These are phyloP conservation scores for Arxiozyma bovina DNA, from an alignment of 1,139 yeast species.

Conservation along the genomic window DNA sequence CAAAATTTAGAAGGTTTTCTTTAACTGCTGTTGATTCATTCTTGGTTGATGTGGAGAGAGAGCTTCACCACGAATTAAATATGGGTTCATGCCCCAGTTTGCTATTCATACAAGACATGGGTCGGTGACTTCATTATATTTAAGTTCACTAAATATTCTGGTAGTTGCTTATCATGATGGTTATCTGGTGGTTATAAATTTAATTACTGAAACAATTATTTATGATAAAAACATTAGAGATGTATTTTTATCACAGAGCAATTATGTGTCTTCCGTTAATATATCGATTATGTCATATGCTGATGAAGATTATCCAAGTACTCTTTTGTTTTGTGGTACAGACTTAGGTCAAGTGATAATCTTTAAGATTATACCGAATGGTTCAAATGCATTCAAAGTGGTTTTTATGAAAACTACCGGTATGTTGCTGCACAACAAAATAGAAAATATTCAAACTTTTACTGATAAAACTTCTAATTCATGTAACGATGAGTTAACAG, in stretches of 20 bases:
- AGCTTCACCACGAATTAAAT: conserved; percentile 38
- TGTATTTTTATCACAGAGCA: conserved; percentile 17
- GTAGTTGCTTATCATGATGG: conserved; percentile 78
- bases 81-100: conserved; percentile 65
- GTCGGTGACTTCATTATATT: conserved; percentile 48
- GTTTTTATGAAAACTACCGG: conserved; percentile 44
- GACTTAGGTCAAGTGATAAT: conserved; percentile 65
- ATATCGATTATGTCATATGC: conserved; percentile 60
- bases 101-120: conserved; percentile 41
- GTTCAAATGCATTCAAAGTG: conserved; percentile 59
- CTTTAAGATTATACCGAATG: conserved; percentile 59
- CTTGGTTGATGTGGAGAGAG: conserved; percentile 33
- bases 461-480: conserved; percentile 35
- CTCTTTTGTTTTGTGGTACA: conserved; percentile 70
- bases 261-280: conserved; percentile 52
- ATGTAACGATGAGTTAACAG: not conserved
- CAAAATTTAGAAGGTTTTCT: conserved; percentile 29
- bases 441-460: conserved; percentile 53
- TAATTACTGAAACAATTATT: conserved; percentile 62
- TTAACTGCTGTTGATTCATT: conserved; percentile 21
- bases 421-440: conserved; percentile 39
- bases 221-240: conserved; percentile 38
- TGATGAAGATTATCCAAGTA: conserved; percentile 61
- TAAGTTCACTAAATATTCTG: conserved; percentile 75
- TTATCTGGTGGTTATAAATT: conserved; percentile 47